A percentile compares a stretch with the other conserved stretches of the same genome.
Evolutionary conservation across 345 rosid species (phyloP).

Genomic region (Dovyalis caffra): DNA sequence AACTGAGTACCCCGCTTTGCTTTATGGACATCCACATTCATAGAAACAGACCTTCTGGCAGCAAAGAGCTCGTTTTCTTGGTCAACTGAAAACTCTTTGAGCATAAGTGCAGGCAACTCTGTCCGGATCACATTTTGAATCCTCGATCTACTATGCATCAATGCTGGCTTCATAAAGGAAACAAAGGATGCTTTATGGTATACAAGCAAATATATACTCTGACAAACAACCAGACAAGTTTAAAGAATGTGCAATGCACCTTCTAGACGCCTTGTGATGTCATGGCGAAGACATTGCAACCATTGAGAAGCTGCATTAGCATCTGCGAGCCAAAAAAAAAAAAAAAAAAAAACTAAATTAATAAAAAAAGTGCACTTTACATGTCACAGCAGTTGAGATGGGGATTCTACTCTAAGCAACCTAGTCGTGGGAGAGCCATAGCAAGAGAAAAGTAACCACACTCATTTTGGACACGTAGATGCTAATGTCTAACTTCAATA

Average conservation of each 20-base stretch:
- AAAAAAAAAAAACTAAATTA: background rate
- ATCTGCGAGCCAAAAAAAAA: background rate
- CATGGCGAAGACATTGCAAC: background rate
- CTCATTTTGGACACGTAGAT: background rate
- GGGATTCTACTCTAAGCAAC: background rate
- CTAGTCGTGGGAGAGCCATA: background rate
- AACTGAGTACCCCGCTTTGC: slow-evolving; percentile 3
- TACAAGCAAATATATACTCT: background rate
- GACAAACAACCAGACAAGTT: background rate
- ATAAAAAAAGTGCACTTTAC: background rate
- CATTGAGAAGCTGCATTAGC: slow-evolving; percentile 5
- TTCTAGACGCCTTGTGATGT: slow-evolving; percentile 3
- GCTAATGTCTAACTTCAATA: background rate
- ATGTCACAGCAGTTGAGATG: background rate
- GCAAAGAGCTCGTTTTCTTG: background rate
- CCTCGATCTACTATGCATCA: background rate
- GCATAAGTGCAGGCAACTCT: slow-evolving; percentile 2
- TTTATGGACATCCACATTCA: background rate
- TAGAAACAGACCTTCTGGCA: background rate
- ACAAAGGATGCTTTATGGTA: background rate
- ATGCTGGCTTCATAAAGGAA: background rate
- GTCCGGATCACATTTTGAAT: slow-evolving; percentile 13
- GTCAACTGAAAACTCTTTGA: slow-evolving; percentile 1
- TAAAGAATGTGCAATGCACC: slow-evolving; percentile 1
- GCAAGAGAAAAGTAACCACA: background rate